These are phyloP conservation scores for Aspergillus novoparasiticus DNA, from an alignment of 2,329 filamentous ascomycete genomes.

Conservation along the genomic window DNA sequence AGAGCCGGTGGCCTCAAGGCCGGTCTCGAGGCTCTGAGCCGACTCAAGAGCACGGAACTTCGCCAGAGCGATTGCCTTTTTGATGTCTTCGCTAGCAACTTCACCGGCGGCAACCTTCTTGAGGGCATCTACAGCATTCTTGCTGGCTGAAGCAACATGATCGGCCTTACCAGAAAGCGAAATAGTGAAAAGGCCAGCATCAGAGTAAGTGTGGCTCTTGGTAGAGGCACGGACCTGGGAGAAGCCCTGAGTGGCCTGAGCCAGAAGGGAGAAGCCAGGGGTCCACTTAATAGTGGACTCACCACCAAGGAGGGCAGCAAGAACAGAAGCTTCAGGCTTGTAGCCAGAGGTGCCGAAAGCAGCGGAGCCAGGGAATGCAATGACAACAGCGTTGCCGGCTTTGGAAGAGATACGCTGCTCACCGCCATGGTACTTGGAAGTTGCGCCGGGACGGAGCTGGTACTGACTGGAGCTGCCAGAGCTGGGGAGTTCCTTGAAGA, in stretches of 20 bases:
- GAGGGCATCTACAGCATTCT: slow-evolving; percentile 76
- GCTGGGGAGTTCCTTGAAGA: slow-evolving; percentile 75
- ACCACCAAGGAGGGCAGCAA: slow-evolving; percentile 86
- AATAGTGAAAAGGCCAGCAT: slow-evolving; percentile 86
- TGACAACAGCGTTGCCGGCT: slow-evolving; percentile 78
- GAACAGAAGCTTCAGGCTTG: slow-evolving; percentile 87
- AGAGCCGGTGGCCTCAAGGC: slow-evolving; percentile 80
- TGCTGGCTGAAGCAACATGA: slow-evolving; percentile 72
- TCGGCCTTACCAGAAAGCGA: slow-evolving; percentile 74
- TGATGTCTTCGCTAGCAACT: slow-evolving; percentile 79
- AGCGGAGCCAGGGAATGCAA: slow-evolving; percentile 91
- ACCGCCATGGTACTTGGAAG: slow-evolving; percentile 89
- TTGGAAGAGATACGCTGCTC: slow-evolving; percentile 84
- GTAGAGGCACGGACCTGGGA: slow-evolving; percentile 71
- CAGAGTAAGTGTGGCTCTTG: slow-evolving; percentile 83
- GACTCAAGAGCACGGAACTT: slow-evolving; percentile 89
- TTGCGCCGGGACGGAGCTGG: slow-evolving; percentile 59
- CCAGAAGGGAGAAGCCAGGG: slow-evolving; percentile 84
- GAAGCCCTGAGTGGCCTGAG: slow-evolving; percentile 71
- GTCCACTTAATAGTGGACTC: slow-evolving; percentile 95
- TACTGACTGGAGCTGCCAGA: slow-evolving; percentile 52
- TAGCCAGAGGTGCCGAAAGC: slow-evolving; percentile 69
- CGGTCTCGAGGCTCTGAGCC: slow-evolving; percentile 74
- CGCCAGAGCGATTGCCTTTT: slow-evolving; percentile 88
- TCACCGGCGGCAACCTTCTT: slow-evolving; percentile 77